A percentile compares a stretch with the other conserved stretches of the same genome.
These are phyloP conservation scores for Zygosaccharomyces rouxii DNA, from an alignment of 805 yeast genomes.

Conservation along the genomic window DNA sequence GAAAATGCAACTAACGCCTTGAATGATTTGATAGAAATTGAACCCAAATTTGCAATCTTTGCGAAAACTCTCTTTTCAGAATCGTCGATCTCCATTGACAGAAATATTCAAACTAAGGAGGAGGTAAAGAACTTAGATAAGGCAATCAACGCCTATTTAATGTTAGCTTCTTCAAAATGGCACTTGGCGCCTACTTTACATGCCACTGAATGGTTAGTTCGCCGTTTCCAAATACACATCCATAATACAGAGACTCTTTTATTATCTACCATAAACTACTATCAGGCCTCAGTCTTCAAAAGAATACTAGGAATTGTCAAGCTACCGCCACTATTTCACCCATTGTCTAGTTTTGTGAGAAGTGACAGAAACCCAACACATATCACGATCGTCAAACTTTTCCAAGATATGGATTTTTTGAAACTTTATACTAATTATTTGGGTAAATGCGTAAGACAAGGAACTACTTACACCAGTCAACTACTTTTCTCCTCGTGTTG, in stretches of 20 bases:
- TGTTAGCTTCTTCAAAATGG: constrained; percentile 72
- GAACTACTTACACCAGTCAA: constrained; percentile 60
- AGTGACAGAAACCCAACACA: constrained; percentile 60
- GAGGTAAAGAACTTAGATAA: constrained; percentile 68
- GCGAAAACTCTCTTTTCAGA: constrained; percentile 74
- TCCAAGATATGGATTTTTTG: constrained; percentile 65
- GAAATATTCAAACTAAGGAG: constrained; percentile 76
- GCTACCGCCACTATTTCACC: constrained; percentile 75
- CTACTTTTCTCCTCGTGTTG: constrained; percentile 75
- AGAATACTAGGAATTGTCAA: constrained; percentile 69
- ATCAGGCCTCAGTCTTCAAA: constrained; percentile 65
- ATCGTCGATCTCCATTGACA: constrained; percentile 71
- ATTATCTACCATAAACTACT: constrained; percentile 76
- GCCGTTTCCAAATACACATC: constrained; percentile 82
- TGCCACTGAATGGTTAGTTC: constrained; percentile 91
- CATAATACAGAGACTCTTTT: constrained; percentile 72
- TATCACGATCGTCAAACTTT: constrained; percentile 62
- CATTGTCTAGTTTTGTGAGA: constrained; percentile 66
- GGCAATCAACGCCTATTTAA: constrained; percentile 70
- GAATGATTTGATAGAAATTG: constrained; percentile 64
- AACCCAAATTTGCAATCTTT: constrained; percentile 70
- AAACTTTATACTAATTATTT: constrained; percentile 58
- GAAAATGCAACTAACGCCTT: constrained; percentile 71
- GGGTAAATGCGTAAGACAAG: constrained; percentile 43
- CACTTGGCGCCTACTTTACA: constrained; percentile 68